Base-by-base conservation (phyloP, 2,329 filamentous ascomycete genomes). In the Xenoacremonium recifei region DNA sequence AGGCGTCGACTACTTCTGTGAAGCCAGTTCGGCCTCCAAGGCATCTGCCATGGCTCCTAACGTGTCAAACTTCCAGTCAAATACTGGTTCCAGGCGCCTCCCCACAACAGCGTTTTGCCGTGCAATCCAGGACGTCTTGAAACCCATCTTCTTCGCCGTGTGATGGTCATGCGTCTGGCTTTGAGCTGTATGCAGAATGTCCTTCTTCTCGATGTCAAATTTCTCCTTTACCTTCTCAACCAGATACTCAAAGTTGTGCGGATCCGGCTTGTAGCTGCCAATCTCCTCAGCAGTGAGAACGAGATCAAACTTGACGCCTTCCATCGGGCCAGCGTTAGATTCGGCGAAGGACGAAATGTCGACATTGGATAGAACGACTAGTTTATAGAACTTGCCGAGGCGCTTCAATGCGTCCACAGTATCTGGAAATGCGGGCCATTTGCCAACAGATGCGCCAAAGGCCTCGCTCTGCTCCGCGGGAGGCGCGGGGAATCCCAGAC, bases 211-310 rank as follows among this genome's bases (percentile, higher is more conserved):
- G 0, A 83, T 60, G 0, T 76, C 77, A 51, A 84, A 79, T 12
- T 72, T 67, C 2, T 65, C 56, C 54, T 74, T 42, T 5, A 79
- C 73, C 32, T 75, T 64, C 13, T 66, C 57, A 6, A 87, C 56
- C 71, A 88, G 70, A 55, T 81, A 81, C 44, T 78, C 70, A 47
- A 88, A 89, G 48, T 87, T 87, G 39, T 67, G 65, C 34, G 67
- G 54, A 50, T 81, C 72, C 0, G 85, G 85, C 64, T 89, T 89
- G 59, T 88, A 89, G 6, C 71, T 75, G 0, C 84, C 83, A 27
- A 88, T 76, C 32, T 86, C 80, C 60, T 88, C 69, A 1, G 85
- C 85, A 1, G 82, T 87, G 57, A 83, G 74, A 29, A 86, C 66
- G 5, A 73, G 69, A 52, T 85, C 80, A 55, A 87, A 72, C 3